Percentiles rank a stretch among this genome's conserved stretches.
These are phyloP conservation scores for Xylaria sp. DNA, from an alignment of 2,329 filamentous ascomycete genomes.

Conservation along the genomic window DNA sequence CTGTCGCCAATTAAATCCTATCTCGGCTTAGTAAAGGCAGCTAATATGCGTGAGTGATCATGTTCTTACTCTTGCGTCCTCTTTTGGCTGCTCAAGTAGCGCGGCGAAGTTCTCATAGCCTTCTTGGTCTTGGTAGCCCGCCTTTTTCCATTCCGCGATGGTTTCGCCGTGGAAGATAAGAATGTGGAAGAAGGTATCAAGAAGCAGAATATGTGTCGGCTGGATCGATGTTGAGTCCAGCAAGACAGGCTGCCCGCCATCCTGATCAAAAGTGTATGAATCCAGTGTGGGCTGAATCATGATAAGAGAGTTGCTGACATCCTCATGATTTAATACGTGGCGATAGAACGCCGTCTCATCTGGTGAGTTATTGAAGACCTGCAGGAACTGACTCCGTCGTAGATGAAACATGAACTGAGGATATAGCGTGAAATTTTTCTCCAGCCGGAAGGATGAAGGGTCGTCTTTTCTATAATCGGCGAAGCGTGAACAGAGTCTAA, in stretches of 20 bases:
- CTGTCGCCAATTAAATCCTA: conserved; percentile 96
- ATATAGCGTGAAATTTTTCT: conserved; percentile 99
- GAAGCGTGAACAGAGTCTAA: conserved; percentile 93
- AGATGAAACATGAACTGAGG: conserved; percentile 99
- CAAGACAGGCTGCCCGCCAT: conserved; percentile 91
- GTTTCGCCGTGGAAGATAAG: conserved; percentile 99
- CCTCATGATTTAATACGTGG: conserved; percentile 96
- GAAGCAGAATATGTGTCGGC: conserved; percentile 88
- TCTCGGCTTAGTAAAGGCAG: conserved; percentile 29
- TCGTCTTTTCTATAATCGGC: conserved; percentile 99
- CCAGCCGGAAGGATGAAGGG: conserved; percentile 92
- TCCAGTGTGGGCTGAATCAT: conserved; percentile 99
- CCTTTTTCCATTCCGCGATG: conserved; percentile 97
- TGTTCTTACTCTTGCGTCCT: conserved; percentile 84
- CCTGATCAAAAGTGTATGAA: conserved; percentile 96
- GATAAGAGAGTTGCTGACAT: conserved; percentile 94
- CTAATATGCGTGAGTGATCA: conserved; percentile 9
- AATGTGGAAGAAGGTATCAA: conserved; percentile 99
- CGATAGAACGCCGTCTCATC: conserved; percentile 99
- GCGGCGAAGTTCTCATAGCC: conserved; percentile 96
- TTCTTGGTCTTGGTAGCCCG: conserved; percentile 96
- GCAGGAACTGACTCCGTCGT: conserved; percentile 94
- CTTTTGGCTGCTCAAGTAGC: conserved; percentile 91
- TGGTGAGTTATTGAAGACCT: conserved; percentile 99
- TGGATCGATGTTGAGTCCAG: conserved; percentile 97